These are phyloP conservation scores for Neurospora sp. DNA, from an alignment of 495 filamentous ascomycete genomes.

Conservation along the genomic window DNA sequence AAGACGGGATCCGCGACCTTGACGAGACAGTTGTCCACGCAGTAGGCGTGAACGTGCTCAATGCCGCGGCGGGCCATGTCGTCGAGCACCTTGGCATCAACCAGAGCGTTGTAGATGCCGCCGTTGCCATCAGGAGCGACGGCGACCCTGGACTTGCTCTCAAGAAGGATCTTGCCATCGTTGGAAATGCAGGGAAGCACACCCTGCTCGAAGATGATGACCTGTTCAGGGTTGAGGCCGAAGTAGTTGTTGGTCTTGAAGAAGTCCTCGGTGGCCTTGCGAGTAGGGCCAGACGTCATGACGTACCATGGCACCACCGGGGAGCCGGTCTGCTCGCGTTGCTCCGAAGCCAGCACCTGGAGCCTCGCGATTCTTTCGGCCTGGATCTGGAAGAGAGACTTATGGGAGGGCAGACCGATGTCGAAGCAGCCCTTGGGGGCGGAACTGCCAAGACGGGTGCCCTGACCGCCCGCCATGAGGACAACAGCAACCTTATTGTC, in stretches of 20 bases:
- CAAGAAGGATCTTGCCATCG: constrained; percentile 92
- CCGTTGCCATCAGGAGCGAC: constrained; percentile 99
- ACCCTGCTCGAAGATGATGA: constrained; percentile 93
- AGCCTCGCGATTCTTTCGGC: constrained; percentile 84
- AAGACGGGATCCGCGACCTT: constrained; percentile 94
- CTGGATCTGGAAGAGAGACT: constrained; percentile 95
- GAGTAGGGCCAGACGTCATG: constrained; percentile 98
- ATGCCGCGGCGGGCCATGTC: constrained; percentile 87
- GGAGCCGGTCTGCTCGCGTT: constrained; percentile 36
- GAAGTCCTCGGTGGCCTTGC: constrained; percentile 82
- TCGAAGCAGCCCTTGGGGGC: constrained; percentile 95
- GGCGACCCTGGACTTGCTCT: constrained; percentile 82
- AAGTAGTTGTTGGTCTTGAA: constrained; percentile 88
- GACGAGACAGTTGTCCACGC: constrained; percentile 98
- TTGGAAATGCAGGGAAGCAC: constrained; percentile 95
- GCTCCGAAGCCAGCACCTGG: constrained; percentile 69
- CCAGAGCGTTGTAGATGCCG: constrained; percentile 87
- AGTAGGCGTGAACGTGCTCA: constrained; percentile 93
- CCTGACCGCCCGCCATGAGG: constrained; percentile 94
- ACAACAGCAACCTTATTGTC: constrained; percentile 90
- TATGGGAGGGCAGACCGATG: constrained; percentile 83
- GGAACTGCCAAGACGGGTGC: constrained; percentile 87
- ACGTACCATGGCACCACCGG: constrained; percentile 86
- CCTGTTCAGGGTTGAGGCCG: constrained; percentile 73
- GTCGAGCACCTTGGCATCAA: constrained; percentile 68